phyloP scores from a whole-genome alignment of 768 basidiomycete species.

The Naganishia vishniacii region DNA sequence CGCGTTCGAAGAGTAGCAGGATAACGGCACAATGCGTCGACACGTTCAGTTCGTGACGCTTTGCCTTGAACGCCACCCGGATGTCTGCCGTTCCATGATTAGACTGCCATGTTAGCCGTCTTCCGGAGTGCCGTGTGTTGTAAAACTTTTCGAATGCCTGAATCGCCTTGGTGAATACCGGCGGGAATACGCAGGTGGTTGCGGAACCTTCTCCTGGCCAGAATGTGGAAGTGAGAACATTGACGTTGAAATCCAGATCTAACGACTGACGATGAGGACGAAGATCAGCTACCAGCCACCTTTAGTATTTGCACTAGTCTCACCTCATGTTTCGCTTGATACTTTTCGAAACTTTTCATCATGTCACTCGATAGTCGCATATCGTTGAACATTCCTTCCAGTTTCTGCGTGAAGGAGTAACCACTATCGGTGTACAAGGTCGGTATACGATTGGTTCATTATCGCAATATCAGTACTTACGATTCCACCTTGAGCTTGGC shows the following conservation, averaged over 20 bases:
- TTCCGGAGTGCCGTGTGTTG: constrained; percentile 77
- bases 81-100: constrained; percentile 87
- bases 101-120: constrained; percentile 86
- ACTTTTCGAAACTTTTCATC: constrained; percentile 65
- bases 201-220: constrained; percentile 76
- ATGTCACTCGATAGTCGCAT: constrained; percentile 83
- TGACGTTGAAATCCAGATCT: constrained; percentile 60
- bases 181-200: constrained; percentile 62
- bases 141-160: constrained; percentile 85
- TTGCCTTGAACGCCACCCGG: constrained; percentile 68
- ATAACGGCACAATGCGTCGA: constrained; percentile 83
- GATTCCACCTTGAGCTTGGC: constrained; percentile 92
- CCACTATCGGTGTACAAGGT: constrained; percentile 53
- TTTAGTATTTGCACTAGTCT: constrained; percentile 32
- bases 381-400: constrained; percentile 98
- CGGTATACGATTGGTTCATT: no score
- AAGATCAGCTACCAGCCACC: neutral
- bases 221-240: constrained; percentile 90
- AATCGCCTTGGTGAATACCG: constrained; percentile 60
- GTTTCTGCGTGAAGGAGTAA: constrained; percentile 90
- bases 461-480: constrained; percentile 30
- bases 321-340: constrained; percentile 61
- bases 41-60: constrained; percentile 83
- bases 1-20: constrained; percentile 74
- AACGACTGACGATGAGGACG: constrained; percentile 2